Conservation (phyloP, 257 asterid species). For the Solanum lycopersicoides region DNA sequence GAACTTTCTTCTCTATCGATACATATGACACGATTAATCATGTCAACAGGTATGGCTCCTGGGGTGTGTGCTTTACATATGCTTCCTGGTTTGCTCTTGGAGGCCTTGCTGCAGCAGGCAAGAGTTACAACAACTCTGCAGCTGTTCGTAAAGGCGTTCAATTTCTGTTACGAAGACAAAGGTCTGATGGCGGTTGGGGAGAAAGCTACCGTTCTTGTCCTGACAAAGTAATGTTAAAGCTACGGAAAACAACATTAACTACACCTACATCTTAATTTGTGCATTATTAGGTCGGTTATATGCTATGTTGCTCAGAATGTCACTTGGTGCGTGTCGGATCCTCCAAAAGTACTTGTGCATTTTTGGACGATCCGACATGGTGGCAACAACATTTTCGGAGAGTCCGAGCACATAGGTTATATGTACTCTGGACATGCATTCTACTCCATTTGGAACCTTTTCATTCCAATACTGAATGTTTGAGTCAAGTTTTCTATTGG, state of each 20-base stretch:
- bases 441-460: background rate
- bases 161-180: conserved; percentile 47
- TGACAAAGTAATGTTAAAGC: background rate
- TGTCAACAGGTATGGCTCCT: conserved; percentile 46
- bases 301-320: background rate
- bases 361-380: background rate
- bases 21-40: background rate
- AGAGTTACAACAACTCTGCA: conserved; percentile 27
- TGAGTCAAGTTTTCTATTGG: background rate
- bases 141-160: conserved; percentile 43
- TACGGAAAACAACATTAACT: background rate
- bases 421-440: background rate
- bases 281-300: background rate
- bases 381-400: accelerated
- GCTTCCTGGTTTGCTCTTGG: conserved; percentile 75
- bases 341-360: background rate
- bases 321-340: accelerated
- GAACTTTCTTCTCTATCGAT: background rate
- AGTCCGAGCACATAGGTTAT: accelerated
- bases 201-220: conserved; percentile 45
- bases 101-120: conserved; percentile 60
- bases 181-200: conserved; percentile 80
- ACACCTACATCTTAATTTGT: background rate
- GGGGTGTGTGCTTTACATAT: conserved; percentile 83
- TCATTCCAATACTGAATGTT: background rate